A percentile compares a stretch with the other conserved stretches of the same genome.
phyloP scores from a whole-genome alignment of 2,329 filamentous ascomycete species.

The Aspergillus pseudoglaucus region DNA sequence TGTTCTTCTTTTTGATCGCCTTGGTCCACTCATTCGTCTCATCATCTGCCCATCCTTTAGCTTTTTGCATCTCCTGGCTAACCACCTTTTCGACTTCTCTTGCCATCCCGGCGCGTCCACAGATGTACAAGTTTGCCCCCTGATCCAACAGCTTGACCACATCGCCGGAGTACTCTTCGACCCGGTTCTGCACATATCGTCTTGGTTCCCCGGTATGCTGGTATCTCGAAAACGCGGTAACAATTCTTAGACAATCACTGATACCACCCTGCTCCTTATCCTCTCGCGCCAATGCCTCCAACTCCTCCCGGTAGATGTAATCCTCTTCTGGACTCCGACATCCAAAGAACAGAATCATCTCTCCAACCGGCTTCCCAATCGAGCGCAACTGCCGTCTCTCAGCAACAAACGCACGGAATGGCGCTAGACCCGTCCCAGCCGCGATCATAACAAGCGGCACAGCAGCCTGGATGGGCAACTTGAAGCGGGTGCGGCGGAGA shows the following conservation, averaged over 20 bases:
- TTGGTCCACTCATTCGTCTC: constrained; percentile 44
- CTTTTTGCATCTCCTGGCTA: constrained; percentile 28
- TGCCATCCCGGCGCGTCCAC: constrained; percentile 31
- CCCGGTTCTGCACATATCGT: constrained; percentile 36
- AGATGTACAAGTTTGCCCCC: constrained; percentile 37
- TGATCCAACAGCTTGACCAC: constrained; percentile 31
- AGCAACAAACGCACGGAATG: constrained; percentile 39
- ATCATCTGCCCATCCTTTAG: constrained; percentile 33
- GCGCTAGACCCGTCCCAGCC: constrained; percentile 47
- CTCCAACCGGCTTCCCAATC: constrained; percentile 31
- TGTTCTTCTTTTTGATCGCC: constrained; percentile 43
- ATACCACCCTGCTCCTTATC: constrained; percentile 8
- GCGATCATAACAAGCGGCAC: constrained; percentile 49
- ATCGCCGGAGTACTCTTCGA: constrained; percentile 21
- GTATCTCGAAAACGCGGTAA: constrained; percentile 24
- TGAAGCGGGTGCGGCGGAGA: constrained; percentile 93
- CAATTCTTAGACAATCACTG: constrained; percentile 12
- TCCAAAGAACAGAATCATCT: constrained; percentile 39
- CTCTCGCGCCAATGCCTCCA: constrained; percentile 13
- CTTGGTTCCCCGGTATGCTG: constrained; percentile 8
- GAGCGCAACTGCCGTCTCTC: constrained; percentile 34
- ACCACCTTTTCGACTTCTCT: constrained; percentile 39
- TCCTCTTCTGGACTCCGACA: constrained; percentile 33
- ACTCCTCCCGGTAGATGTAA: constrained; percentile 29
- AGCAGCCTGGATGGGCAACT: constrained; percentile 55